Conservation (phyloP, 2,329 filamentous ascomycete species). For the Thermothelomyces thermophilus region DNA sequence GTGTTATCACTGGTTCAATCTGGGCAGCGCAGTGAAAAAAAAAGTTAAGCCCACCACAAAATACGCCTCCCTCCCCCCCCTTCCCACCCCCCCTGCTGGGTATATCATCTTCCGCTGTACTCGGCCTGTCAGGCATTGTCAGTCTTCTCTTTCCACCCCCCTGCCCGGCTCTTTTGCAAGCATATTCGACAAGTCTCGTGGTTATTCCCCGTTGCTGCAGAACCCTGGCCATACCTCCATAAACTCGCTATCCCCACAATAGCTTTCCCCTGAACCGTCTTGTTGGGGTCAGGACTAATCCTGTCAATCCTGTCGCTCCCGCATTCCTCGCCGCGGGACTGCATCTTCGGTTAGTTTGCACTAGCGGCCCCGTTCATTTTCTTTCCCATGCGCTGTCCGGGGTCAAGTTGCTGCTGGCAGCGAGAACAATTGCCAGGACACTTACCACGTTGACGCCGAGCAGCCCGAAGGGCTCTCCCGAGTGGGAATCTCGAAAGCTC, state of each 20-base stretch:
- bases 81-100: slow-evolving; percentile 5
- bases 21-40: slow-evolving; percentile 6
- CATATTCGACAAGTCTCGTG: slow-evolving; percentile 26
- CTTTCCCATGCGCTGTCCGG: slow-evolving; percentile 2
- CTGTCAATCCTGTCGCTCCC: slow-evolving; percentile 13
- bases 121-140: slow-evolving; percentile 26
- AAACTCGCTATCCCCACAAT: slow-evolving; percentile 23
- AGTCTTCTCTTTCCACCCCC: slow-evolving; percentile 20
- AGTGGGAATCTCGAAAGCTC: slow-evolving; percentile 34
- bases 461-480: slow-evolving; percentile 13
- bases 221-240: slow-evolving; percentile 30
- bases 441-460: not conserved
- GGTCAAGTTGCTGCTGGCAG: slow-evolving; percentile 9
- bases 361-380: not conserved
- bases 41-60: slow-evolving; percentile 5
- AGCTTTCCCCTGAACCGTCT: slow-evolving; percentile 5
- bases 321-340: slow-evolving; percentile 25
- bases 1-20: not conserved
- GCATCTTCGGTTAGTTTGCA: slow-evolving; percentile 24
- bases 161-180: slow-evolving; percentile 18
- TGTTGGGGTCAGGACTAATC: slow-evolving; percentile 13
- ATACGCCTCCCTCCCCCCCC: slow-evolving; percentile 1
- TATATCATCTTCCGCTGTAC: slow-evolving; percentile 24
- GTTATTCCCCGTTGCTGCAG: slow-evolving; percentile 22
- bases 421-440: not conserved